Conservation (phyloP, 495 filamentous ascomycete species). For the Poronia punctata region DNA sequence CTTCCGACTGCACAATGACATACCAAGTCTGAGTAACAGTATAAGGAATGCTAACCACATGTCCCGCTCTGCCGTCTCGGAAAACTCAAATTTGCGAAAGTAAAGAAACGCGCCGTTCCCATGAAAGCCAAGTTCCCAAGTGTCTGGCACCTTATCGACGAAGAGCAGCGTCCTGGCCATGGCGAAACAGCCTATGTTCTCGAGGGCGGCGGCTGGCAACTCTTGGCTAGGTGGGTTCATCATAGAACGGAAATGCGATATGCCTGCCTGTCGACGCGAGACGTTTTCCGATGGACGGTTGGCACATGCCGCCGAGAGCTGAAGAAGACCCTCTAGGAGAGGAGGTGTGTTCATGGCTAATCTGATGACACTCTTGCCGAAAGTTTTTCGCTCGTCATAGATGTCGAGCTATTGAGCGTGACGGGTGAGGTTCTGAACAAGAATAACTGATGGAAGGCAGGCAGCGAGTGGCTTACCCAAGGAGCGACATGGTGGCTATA, state of each 20-base stretch:
- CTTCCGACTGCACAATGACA: too few relatives aligned
- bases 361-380: constrained; percentile 4
- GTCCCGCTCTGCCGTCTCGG: constrained; percentile 2
- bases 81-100: constrained; percentile 2
- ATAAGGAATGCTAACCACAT: constrained; percentile 7
- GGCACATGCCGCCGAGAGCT: constrained; percentile 11
- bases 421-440: background rate
- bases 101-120: constrained; percentile 1
- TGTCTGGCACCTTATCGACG: constrained; percentile 9
- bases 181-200: constrained; percentile 9
- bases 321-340: constrained; percentile 8
- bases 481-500: constrained; percentile 11
- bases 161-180: constrained; percentile 9
- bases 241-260: constrained; percentile 13
- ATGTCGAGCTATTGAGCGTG: constrained; percentile 11
- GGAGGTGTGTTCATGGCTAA: constrained; percentile 13
- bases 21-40: constrained; percentile 13
- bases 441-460: background rate
- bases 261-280: constrained; percentile 8
- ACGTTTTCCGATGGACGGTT: constrained; percentile 5
- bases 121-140: constrained; percentile 10
- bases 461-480: constrained; percentile 10
- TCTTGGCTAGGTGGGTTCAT: background rate
- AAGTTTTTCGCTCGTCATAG: constrained; percentile 11
- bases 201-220: constrained; percentile 3